phyloP scores from a whole-genome alignment of 2,329 filamentous ascomycete species.

The Phoma sp. region DNA sequence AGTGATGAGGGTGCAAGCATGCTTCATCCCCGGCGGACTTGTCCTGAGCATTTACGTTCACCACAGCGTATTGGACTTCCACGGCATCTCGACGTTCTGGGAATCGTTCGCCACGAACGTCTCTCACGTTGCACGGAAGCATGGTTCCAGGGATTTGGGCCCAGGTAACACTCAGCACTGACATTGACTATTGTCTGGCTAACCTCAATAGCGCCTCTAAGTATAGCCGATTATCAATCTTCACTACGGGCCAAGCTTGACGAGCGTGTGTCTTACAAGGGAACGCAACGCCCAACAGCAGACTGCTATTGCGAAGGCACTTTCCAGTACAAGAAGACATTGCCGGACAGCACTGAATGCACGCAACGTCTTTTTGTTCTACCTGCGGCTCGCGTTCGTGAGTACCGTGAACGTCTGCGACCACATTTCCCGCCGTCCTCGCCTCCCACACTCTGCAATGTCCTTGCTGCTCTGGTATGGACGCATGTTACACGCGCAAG shows the following conservation, averaged over 20 bases:
- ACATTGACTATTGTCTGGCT: slow-evolving; percentile 12
- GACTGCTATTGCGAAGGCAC: slow-evolving; percentile 40
- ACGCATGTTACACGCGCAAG: slow-evolving; percentile 46
- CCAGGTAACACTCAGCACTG: slow-evolving; percentile 19
- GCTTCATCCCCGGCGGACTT: slow-evolving; percentile 47
- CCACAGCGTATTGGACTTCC: slow-evolving; percentile 43
- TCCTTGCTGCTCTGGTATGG: slow-evolving; percentile 45
- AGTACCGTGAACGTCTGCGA: slow-evolving; percentile 36
- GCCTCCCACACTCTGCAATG: slow-evolving; percentile 40
- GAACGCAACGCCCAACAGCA: slow-evolving; percentile 21
- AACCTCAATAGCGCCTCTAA: slow-evolving; percentile 24
- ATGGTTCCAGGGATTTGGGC: slow-evolving; percentile 17
- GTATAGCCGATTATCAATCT: slow-evolving; percentile 34
- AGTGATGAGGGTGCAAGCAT: slow-evolving; percentile 41
- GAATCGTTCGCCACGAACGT: slow-evolving; percentile 34
- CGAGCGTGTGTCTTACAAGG: slow-evolving; percentile 20
- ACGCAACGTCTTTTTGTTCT: slow-evolving; percentile 40
- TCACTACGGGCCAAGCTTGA: slow-evolving; percentile 33
- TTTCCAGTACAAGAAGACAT: slow-evolving; percentile 35
- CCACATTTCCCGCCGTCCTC: slow-evolving; percentile 24
- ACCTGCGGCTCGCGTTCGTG: slow-evolving; percentile 34
- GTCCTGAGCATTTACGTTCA: slow-evolving; percentile 46
- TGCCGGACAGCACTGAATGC: slow-evolving; percentile 35
- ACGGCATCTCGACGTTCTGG: slow-evolving; percentile 41
- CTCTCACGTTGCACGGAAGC: slow-evolving; percentile 26